Evolutionary conservation across 2,329 filamentous ascomycete genomes (phyloP), one percentile per base, ranked within the genome.

Genomic region (Colletotrichum karsti): DNA sequence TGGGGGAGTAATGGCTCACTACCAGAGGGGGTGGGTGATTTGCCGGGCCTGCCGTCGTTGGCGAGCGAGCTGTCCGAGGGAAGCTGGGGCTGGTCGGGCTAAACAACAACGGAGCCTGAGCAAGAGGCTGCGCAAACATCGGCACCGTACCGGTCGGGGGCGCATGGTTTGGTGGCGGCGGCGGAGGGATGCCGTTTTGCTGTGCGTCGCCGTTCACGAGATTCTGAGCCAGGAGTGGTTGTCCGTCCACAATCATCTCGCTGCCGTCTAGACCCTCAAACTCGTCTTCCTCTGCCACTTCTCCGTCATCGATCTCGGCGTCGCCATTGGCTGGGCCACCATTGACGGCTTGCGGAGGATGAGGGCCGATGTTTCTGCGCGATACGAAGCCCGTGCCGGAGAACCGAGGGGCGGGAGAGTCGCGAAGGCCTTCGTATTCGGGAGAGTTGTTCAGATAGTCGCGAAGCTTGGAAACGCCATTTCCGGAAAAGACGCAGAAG

Each of bases 401-500:
- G 65, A 57, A 69, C 60, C 70, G 64, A 58, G 58, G 42, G 64
- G 46, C 60, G 68, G 22, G 72, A 51, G 63, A 76, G 7, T 83
- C 79, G 30, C 82, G 81, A 7, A 83, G 73, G 4, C 82, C 79
- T 42, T 83, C 81, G 60, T 87, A 89, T 35, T 82, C 79, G 0
- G 80, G 77, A 10, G 83, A 80, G 0, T 78, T 82, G 72, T 94
- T 97, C 41, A 99, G 85, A 76, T 94, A 93, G 28, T 91, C 87
- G 44, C 95, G 91, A 26, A 99, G 88, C 42, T 89, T 88, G 44
- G 84, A 84, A 2, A 99, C 95, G 62, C 95, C 95, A 26, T 89
- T 87, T 6, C 96, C 95, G 2, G 95, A 98, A 79, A 99, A 99
- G 60, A 99, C 96, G 76, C 96, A 99, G 77, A 99, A 99, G 7